Evolutionary conservation across 345 rosid genomes (phyloP).

Genomic region (Gossypium turneri): DNA sequence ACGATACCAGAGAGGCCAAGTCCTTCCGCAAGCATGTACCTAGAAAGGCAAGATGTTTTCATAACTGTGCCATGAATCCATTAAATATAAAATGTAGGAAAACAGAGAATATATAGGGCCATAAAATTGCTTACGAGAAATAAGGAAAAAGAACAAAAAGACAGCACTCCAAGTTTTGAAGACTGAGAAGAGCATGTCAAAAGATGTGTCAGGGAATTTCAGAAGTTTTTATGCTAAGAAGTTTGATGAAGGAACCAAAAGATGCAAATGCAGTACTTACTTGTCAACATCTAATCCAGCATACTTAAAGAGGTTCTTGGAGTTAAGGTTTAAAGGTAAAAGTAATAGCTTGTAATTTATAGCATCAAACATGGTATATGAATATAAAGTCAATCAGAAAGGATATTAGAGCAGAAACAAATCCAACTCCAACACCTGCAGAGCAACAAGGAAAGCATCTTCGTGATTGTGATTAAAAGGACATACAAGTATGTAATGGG

Average conservation of each 20-base stretch:
- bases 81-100: background rate
- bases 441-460: slow-evolving; percentile 19
- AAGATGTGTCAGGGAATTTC: slow-evolving; percentile 9
- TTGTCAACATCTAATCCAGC: slow-evolving; percentile 96
- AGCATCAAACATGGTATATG: background rate
- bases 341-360: slow-evolving; percentile 7
- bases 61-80: background rate
- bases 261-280: slow-evolving; percentile 44
- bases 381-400: slow-evolving; percentile 22
- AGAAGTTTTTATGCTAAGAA: background rate
- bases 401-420: slow-evolving; percentile 97
- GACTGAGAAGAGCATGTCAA: slow-evolving; percentile 44
- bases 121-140: slow-evolving; percentile 65
- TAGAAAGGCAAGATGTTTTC: slow-evolving; percentile 21
- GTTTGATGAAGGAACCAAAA: background rate
- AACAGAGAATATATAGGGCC: background rate
- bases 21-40: slow-evolving; percentile 99
- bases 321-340: slow-evolving; percentile 64
- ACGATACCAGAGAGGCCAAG: slow-evolving; percentile 97
- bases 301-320: slow-evolving; percentile 89
- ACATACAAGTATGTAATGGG: background rate
- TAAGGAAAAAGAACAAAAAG: slow-evolving; percentile 95
- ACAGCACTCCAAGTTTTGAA: slow-evolving; percentile 97
- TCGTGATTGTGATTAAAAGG: slow-evolving; percentile 11
- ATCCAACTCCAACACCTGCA: slow-evolving; percentile 98